Base-by-base conservation (phyloP, 352 stramenopile species). In the Phytophthora pluvialis region DNA sequence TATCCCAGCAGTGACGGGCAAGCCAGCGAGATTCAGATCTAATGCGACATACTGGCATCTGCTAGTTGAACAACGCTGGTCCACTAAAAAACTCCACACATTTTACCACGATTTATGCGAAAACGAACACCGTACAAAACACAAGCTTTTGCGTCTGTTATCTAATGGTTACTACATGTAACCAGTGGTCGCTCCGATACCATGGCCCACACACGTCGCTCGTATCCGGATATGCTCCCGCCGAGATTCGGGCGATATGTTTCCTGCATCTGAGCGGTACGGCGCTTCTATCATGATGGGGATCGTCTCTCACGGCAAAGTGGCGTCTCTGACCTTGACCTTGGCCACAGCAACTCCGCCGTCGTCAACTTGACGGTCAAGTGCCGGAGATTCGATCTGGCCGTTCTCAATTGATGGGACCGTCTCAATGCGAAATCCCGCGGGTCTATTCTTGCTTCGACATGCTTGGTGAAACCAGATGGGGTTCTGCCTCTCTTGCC, bases 341-440 rank as follows among this genome's bases (percentile, higher is more conserved):
- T 44, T 55, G 47, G 11, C 26, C 25, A 15, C 9, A 32, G 18
- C 49, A 45, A 57, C 35, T 45, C 38, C 12, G 40, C 28, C 36
- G 18, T 13, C 31, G 29, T n/a, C 35, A 21, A 21, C 21, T 21
- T 21, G 21, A 21, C 21, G 21, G 4, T 45, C 39, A 45, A 45
- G 16, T 42, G 36, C 36, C 21, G 21, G 31, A 49, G 50, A 58
- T 58, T 58, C 50, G 28, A 49, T 16, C 42, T 47, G 18, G 11
- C 42, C 42, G 26, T 5, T 40, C 15, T 25, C 28, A 48, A 36
- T 7, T 26, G 57, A 65, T 52, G 32, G 54, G 18, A 60, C 40
- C 62, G 62, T 61, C 62, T 70, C 55, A 66, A 66, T 43, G 13
- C 0, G 9, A 8, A 10, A 53, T 53, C 49, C 52, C 44, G 50